A percentile compares a stretch with the other conserved stretches of the same genome.
These are phyloP conservation scores for Cryoendolithus antarcticus DNA, from an alignment of 2,329 filamentous ascomycete species.

Conservation along the genomic window DNA sequence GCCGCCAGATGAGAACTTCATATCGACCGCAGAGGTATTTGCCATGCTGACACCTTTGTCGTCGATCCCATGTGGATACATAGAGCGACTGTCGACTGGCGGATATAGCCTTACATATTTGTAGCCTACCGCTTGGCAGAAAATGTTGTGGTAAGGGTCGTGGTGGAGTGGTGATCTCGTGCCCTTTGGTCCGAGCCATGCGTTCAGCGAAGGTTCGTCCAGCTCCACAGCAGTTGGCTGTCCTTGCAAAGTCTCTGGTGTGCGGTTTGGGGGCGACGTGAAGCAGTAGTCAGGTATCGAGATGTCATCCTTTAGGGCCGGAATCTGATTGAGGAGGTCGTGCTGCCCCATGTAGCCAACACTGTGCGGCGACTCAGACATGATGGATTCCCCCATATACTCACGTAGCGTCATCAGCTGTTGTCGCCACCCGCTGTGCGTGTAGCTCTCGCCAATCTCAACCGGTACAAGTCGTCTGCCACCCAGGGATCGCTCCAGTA, in stretches of 20 bases:
- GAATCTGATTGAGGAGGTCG: constrained; percentile 73
- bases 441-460: constrained; percentile 72
- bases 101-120: constrained; percentile 90
- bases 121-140: constrained; percentile 75
- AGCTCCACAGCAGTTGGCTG: constrained; percentile 14
- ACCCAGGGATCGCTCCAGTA: constrained; percentile 59
- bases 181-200: constrained; percentile 79
- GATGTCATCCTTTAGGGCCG: constrained; percentile 63
- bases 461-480: constrained; percentile 74
- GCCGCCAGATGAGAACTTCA: constrained; percentile 26
- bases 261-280: constrained; percentile 36
- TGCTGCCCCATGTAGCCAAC: constrained; percentile 86
- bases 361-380: constrained; percentile 15
- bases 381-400: constrained; percentile 55
- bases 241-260: constrained; percentile 34
- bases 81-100: constrained; percentile 44
- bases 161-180: constrained; percentile 91
- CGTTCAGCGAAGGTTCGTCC: constrained; percentile 60
- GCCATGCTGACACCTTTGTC: constrained; percentile 71
- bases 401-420: constrained; percentile 60
- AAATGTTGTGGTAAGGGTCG: constrained; percentile 85
- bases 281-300: constrained; percentile 75
- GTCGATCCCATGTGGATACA: constrained; percentile 53
- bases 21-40: constrained; percentile 73
- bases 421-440: constrained; percentile 74